Base-by-base conservation (phyloP, 2,329 filamentous ascomycete genomes). In the Clonostachys chloroleuca region DNA sequence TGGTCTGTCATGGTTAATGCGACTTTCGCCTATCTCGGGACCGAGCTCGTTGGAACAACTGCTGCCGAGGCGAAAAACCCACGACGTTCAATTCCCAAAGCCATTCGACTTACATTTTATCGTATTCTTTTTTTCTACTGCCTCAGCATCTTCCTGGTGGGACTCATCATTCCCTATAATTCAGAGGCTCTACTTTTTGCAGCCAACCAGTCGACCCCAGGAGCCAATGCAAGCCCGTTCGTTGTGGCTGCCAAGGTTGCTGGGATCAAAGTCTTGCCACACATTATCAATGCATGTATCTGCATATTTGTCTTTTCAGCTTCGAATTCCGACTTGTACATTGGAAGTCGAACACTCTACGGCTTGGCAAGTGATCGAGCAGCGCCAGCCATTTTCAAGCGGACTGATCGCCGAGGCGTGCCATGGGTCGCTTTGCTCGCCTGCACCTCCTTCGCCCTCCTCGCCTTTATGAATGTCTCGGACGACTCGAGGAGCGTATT, bases 111-210 rank as follows among this genome's bases (percentile, higher is more conserved):
- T 43, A 91, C 87, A 54, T 92, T 92, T 67, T 92, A 81, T 72
- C 87, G 88, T 49, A 92, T 92, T 62, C 67, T 89, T 54, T 72
- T 92, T 70, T 92, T 92, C 74, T 92, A 92, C 73, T 76, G 83
- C 57, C 65, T 89, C 49, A 84, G 80, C 20, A 85, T 91, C 36
- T 76, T 92, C 45, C 75, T 92, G 44, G 72, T 92, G 46, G 87
- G 87, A 59, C 87, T 89, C 76, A 75, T 86, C 45, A 84, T 92
- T 5, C 86, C 86, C 2, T 92, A 87, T 73, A 69, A 91, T 72
- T 80, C 78, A 37, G 0, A 52, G 0, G 64, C 79, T 1, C 80
- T 90, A 6, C 65, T 70, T 17, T 83, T 84, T 52, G 81, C 83
- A 55, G 79, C 71, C 62, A 69, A 65, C 37, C 48, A 56, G 44